A percentile compares a stretch with the other conserved stretches of the same genome.
Conservation (phyloP, 768 basidiomycete genomes). For the Auriscalpium microsporum region DNA sequence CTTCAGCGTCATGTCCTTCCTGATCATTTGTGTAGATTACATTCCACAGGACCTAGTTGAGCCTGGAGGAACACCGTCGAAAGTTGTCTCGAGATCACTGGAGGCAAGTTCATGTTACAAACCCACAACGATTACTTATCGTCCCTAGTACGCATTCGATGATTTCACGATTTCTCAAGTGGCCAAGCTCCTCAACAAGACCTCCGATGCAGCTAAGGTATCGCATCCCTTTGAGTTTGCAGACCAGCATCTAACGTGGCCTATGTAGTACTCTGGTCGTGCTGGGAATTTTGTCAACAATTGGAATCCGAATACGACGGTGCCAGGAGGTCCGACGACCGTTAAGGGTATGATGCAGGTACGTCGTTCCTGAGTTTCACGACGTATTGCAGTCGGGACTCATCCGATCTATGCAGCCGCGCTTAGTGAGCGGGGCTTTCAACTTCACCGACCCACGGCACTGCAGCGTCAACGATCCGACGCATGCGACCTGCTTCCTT, state of each 20-base stretch:
- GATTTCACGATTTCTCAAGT: slow-evolving; percentile 62
- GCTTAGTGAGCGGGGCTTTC: slow-evolving; percentile 48
- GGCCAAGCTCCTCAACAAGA: slow-evolving; percentile 43
- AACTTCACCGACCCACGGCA: slow-evolving; percentile 60
- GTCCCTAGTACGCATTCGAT: slow-evolving; percentile 46
- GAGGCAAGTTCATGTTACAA: slow-evolving; percentile 31
- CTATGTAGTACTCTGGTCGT: slow-evolving; percentile 45
- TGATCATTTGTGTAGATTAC: slow-evolving; percentile 16
- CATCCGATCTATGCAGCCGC: slow-evolving; percentile 30
- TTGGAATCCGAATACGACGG: slow-evolving; percentile 49
- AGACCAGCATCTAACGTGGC: too few species aligned
- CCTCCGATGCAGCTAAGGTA: slow-evolving; percentile 44
- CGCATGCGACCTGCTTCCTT: slow-evolving; percentile 49
- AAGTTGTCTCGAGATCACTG: slow-evolving; percentile 53
- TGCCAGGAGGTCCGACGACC: slow-evolving; percentile 35
- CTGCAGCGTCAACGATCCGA: slow-evolving; percentile 56
- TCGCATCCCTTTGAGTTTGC: background rate
- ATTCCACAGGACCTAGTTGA: slow-evolving; percentile 25
- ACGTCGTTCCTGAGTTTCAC: background rate
- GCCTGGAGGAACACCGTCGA: slow-evolving; percentile 46
- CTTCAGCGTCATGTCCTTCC: slow-evolving; percentile 15
- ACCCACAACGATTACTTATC: background rate
- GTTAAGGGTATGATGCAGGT: slow-evolving; percentile 59
- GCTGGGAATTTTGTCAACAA: slow-evolving; percentile 50
- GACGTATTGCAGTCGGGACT: background rate